A percentile compares a stretch with the other conserved stretches of the same genome.
phyloP scores from a whole-genome alignment of 192 early-diverging fungal species.

The Coemansia sp. region DNA sequence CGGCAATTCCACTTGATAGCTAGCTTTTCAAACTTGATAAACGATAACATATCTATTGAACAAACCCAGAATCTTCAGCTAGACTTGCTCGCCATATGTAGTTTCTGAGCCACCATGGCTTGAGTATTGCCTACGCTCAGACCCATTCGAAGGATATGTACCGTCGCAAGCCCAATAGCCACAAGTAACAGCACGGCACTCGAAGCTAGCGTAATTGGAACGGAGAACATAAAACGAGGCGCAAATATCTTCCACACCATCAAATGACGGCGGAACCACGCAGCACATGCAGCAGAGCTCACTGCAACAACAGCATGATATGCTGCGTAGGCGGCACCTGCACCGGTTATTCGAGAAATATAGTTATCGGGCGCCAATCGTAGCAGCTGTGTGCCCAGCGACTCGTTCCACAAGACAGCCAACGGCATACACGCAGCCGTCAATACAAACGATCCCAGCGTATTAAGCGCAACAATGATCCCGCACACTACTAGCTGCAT shows the following conservation, averaged over 20 bases:
- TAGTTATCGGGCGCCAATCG: conserved; percentile 23
- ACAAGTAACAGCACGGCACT: conserved; percentile 12
- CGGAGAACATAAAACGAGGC: conserved; percentile 75
- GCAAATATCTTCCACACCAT: conserved; percentile 99
- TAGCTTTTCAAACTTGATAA: neutral
- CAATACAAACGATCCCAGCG: conserved; percentile 65
- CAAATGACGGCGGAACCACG: conserved; percentile 77
- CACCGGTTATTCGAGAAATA: conserved; percentile 38
- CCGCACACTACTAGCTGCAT: conserved; percentile 70
- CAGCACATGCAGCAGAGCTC: conserved; percentile 60
- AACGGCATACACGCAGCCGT: conserved; percentile 59
- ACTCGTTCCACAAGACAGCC: conserved; percentile 48
- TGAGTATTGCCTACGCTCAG: conserved; percentile 21
- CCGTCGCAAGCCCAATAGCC: conserved; percentile 35
- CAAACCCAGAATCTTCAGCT: neutral
- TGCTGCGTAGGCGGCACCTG: conserved; percentile 54
- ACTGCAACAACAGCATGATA: conserved; percentile 52
- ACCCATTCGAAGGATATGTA: conserved; percentile 22
- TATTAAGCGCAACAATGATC: conserved; percentile 73
- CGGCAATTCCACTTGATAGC: neutral
- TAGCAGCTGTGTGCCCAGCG: conserved; percentile 33
- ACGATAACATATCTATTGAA: neutral
- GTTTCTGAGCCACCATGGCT: conserved; percentile 13
- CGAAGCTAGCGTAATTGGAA: conserved; percentile 23
- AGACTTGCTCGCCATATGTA: neutral